A percentile compares a stretch with the other conserved stretches of the same genome.
These are phyloP conservation scores for Chalciporus sphaerocephalus DNA, from an alignment of 768 basidiomycete genomes.

Conservation along the genomic window DNA sequence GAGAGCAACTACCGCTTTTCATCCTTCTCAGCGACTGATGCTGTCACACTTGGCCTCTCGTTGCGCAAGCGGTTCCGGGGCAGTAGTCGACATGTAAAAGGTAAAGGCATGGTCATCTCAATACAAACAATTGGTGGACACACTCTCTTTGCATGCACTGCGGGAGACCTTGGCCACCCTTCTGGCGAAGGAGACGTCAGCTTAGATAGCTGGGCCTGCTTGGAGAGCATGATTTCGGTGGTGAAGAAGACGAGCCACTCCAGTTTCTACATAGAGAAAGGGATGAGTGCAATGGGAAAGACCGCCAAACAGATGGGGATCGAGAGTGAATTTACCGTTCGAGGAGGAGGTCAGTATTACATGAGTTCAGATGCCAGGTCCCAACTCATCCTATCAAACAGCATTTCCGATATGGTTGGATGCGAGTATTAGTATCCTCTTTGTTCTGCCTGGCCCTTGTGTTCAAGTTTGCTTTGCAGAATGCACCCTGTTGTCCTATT, in stretches of 20 bases:
- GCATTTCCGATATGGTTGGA: constrained; percentile 86
- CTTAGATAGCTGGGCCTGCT: constrained; percentile 71
- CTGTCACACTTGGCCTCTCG: constrained; percentile 75
- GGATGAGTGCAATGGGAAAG: constrained; percentile 80
- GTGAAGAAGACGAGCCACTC: constrained; percentile 80
- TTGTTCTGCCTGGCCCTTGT: background rate
- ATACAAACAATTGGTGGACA: constrained; percentile 79
- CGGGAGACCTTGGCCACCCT: constrained; percentile 68
- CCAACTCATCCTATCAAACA: constrained; percentile 27
- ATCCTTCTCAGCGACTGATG: constrained; percentile 72
- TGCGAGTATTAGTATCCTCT: constrained; percentile 36
- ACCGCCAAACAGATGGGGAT: constrained; percentile 68
- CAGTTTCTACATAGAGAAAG: constrained; percentile 82
- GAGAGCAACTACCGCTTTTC: constrained; percentile 68
- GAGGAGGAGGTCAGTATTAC: constrained; percentile 66
- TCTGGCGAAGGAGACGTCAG: constrained; percentile 72
- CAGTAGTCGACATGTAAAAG: constrained; percentile 64
- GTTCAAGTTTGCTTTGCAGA: constrained; percentile 39
- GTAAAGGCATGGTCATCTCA: constrained; percentile 77
- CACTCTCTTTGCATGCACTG: constrained; percentile 76
- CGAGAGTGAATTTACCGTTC: constrained; percentile 57
- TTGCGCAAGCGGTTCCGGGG: constrained; percentile 80
- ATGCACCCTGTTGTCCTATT: constrained; percentile 79
- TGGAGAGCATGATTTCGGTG: constrained; percentile 78
- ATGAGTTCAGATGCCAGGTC: background rate